These are phyloP conservation scores for Cladosporium velox DNA, from an alignment of 2,329 filamentous ascomycete genomes.

Conservation along the genomic window DNA sequence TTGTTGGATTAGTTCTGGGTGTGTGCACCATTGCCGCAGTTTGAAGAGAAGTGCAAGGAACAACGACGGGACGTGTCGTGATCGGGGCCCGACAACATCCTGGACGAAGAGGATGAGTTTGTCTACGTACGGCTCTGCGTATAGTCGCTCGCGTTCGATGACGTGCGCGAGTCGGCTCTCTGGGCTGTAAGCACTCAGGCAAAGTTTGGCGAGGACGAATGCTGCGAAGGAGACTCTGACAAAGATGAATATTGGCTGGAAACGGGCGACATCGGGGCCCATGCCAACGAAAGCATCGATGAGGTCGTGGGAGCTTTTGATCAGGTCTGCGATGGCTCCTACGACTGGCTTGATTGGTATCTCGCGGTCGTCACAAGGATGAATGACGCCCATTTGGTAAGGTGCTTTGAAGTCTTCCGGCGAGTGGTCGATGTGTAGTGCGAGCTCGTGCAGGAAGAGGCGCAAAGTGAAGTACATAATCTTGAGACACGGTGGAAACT, in stretches of 20 bases:
- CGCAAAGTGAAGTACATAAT: conserved; percentile 67
- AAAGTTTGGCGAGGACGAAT: conserved; percentile 73
- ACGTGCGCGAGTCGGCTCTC: conserved; percentile 69
- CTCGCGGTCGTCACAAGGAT: conserved; percentile 43
- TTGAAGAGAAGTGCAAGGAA: conserved; percentile 36
- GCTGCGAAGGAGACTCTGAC: conserved; percentile 71
- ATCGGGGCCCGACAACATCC: conserved; percentile 54
- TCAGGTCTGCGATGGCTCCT: conserved; percentile 66
- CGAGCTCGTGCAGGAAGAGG: conserved; percentile 75
- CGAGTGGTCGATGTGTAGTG: conserved; percentile 65
- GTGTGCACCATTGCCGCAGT: conserved; percentile 35
- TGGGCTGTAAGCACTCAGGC: conserved; percentile 65
- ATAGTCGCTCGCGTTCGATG: conserved; percentile 68
- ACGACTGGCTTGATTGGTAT: conserved; percentile 60
- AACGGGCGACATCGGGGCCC: conserved; percentile 60
- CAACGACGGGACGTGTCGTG: conserved; percentile 31
- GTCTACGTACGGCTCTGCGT: conserved; percentile 67
- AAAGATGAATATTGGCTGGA: conserved; percentile 69
- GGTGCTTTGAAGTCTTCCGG: conserved; percentile 54
- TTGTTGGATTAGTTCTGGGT: conserved; percentile 29
- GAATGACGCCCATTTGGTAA: conserved; percentile 50
- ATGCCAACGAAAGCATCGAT: conserved; percentile 66
- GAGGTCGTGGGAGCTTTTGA: conserved; percentile 66
- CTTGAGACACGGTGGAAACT: conserved; percentile 51
- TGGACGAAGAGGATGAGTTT: conserved; percentile 69